Evolutionary conservation across 352 stramenopile species (phyloP), one percentile per base, ranked within the genome.

Genomic region (Globisporangium spiculum): DNA sequence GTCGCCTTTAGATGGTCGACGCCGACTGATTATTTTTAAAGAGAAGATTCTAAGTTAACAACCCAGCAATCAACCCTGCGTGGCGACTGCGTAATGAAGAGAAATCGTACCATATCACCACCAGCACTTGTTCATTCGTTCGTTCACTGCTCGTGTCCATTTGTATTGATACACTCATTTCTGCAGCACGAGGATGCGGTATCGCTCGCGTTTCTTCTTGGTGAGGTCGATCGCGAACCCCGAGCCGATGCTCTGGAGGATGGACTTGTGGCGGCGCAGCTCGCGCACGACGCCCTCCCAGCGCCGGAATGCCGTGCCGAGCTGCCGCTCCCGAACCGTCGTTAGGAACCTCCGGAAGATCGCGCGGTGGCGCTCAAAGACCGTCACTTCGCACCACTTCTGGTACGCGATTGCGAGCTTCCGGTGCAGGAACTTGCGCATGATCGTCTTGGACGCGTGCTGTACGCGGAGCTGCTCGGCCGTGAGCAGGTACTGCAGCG

Each of bases 101-200:
- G 44, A 53, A 60, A 41, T 46, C 32, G 18, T 50, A 59, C 32
- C 36, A 57, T 58, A 60, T 20, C 16, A 46, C 10, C 36, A 44
- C 1, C 18, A 41, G 27, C 27, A 32, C 27, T 32, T 32, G 27
- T 32, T 32, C 30, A 4, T 59, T 44, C 4, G 16, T 46, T 46
- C 62, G 18, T 41, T 60, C 34, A 22, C 27, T 32, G 27, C 27
- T 32, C 27, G 27, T 32, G 27, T 4, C 27, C 27, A 32, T 46
- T 22, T 26, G 20, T 54, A 18, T 54, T 26, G 7, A 9, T 9
- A 8, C 22, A 27, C 7, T 74, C 69, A 91, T 56, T 91, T 91
- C 55, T 91, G 83, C 60, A 90, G 59, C 44, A 88, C 83, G 3
- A 90, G 76, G 75, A 89, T 89, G 41, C 80, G 75, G 34, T 91